Conservation (phyloP, 805 yeast genomes). For the Suhomyces canberraensis region DNA sequence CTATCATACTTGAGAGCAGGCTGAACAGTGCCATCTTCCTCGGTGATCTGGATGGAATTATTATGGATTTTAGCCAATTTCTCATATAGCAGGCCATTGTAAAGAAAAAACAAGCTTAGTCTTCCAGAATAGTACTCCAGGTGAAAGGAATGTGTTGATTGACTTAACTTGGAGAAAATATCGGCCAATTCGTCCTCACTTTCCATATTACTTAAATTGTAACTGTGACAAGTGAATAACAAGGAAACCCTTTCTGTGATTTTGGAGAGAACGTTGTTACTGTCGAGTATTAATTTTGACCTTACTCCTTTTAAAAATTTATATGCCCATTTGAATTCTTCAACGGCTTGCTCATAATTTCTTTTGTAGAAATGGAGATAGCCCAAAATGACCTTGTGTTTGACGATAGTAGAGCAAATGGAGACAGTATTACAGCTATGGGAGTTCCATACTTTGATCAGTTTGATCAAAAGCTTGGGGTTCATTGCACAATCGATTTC, state of each 20-base stretch:
- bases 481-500: constrained; percentile 15
- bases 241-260: constrained; percentile 1
- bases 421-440: background rate
- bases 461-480: constrained; percentile 9
- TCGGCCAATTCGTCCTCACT: background rate
- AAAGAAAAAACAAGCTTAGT: constrained; percentile 11
- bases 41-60: background rate
- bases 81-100: constrained; percentile 22
- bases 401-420: constrained; percentile 10
- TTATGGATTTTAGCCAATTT: constrained; percentile 13
- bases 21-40: background rate
- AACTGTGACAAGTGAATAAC: constrained; percentile 4
- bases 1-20: constrained; percentile 9
- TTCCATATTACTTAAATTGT: background rate
- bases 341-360: constrained; percentile 15
- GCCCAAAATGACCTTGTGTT: constrained; percentile 17
- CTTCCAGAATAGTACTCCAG: constrained; percentile 2
- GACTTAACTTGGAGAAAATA: background rate
- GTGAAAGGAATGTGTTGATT: background rate
- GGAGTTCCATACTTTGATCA: constrained; percentile 7
- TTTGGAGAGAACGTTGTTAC: background rate
- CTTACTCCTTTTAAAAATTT: constrained; percentile 11
- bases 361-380: constrained; percentile 12
- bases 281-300: background rate
- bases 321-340: constrained; percentile 17